Conservation (phyloP, 1,284 basidiomycete genomes). For the Pulchroboletus neoregius region DNA sequence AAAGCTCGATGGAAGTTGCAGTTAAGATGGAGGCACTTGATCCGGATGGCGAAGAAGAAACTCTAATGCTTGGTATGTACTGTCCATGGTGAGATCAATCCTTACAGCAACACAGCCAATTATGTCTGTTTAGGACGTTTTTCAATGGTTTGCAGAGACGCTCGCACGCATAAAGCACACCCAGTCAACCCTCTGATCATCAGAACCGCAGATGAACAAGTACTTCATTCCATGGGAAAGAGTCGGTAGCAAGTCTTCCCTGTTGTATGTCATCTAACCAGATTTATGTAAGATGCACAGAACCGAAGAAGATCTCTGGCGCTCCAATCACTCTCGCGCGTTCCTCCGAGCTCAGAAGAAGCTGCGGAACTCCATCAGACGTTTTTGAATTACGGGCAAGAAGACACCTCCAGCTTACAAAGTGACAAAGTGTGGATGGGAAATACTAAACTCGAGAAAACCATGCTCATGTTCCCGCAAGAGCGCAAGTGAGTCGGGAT, state of each 20-base stretch:
- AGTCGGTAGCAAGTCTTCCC: slow-evolving; percentile 37
- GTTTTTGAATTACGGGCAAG: slow-evolving; percentile 57
- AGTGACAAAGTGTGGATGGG: slow-evolving; percentile 62
- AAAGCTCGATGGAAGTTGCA: slow-evolving; percentile 76
- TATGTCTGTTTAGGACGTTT: slow-evolving; percentile 49
- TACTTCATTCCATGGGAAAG: slow-evolving; percentile 64
- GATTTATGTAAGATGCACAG: slow-evolving; percentile 40
- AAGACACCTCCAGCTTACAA: slow-evolving; percentile 30
- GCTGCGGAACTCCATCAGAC: slow-evolving; percentile 64
- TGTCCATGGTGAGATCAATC: slow-evolving; percentile 5
- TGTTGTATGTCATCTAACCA: slow-evolving; percentile 1
- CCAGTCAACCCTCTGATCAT: slow-evolving; percentile 64
- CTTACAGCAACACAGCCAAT: neutral
- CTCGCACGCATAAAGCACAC: slow-evolving; percentile 59
- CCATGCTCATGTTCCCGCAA: slow-evolving; percentile 83
- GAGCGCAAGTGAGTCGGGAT: slow-evolving; percentile 63
- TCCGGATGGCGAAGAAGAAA: slow-evolving; percentile 46
- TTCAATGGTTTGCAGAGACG: slow-evolving; percentile 81
- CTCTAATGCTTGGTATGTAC: slow-evolving; percentile 59
- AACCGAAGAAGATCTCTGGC: slow-evolving; percentile 49
- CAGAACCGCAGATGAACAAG: slow-evolving; percentile 58
- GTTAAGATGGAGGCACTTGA: slow-evolving; percentile 75
- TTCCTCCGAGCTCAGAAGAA: slow-evolving; percentile 70
- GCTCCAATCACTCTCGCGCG: slow-evolving; percentile 58
- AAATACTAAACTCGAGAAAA: slow-evolving; percentile 60